phyloP scores from a whole-genome alignment of 768 basidiomycete species.

The Tephrocybe rancida region DNA sequence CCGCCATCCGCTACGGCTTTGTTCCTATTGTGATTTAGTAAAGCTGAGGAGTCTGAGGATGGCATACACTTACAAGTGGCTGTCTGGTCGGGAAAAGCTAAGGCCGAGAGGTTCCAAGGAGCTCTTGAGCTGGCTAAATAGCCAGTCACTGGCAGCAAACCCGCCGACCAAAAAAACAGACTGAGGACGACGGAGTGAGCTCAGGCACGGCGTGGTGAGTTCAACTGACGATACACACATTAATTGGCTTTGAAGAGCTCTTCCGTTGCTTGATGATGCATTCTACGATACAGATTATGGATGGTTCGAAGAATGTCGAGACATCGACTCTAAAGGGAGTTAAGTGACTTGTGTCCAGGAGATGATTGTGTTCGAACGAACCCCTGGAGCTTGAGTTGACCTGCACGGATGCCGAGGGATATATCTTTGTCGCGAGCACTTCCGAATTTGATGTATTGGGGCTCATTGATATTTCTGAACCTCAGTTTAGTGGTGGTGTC shows the following conservation, averaged over 20 bases:
- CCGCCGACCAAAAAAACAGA: conserved; percentile 54
- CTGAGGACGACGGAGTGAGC: conserved; percentile 15
- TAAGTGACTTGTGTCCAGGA: background rate
- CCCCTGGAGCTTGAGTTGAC: conserved; percentile 46
- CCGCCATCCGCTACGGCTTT: conserved; percentile 22
- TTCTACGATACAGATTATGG: conserved; percentile 21
- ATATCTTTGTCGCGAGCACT: conserved; percentile 39
- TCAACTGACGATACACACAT: background rate
- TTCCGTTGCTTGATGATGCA: conserved; percentile 19
- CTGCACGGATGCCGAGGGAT: conserved; percentile 40
- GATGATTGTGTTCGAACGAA: conserved; percentile 17
- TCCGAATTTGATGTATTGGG: conserved; percentile 48
- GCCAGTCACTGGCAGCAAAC: conserved; percentile 52
- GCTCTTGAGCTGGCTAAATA: conserved; percentile 42
- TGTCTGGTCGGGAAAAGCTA: conserved; percentile 43
- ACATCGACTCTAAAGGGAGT: conserved; percentile 20
- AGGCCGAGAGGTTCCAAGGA: conserved; percentile 36
- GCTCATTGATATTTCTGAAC: conserved; percentile 36
- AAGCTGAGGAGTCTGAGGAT: background rate
- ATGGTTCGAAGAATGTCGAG: conserved; percentile 29
- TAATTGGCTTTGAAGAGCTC: conserved; percentile 7
- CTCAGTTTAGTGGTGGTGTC: conserved; percentile 47
- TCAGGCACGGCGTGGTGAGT: no score
- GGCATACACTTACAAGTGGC: conserved; percentile 41
- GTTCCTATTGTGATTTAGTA: conserved; percentile 5